Conservation (phyloP, 2,329 filamentous ascomycete genomes). For the Penicillium sp. region DNA sequence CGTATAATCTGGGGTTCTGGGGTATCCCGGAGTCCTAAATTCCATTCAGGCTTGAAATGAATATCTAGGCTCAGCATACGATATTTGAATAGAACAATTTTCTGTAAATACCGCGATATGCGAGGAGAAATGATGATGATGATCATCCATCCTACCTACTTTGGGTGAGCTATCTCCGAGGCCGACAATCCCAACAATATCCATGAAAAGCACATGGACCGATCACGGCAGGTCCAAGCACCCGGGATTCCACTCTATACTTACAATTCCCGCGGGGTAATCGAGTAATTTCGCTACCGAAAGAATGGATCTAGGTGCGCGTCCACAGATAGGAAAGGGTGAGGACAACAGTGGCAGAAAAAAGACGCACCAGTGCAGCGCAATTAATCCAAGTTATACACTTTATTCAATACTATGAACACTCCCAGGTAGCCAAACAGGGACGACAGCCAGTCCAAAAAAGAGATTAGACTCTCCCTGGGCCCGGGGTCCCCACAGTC, state of each 20-base stretch:
- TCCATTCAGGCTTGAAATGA: neutral
- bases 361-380: neutral
- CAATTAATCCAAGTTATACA: neutral
- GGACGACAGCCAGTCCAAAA: neutral
- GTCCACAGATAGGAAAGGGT: too few relatives aligned
- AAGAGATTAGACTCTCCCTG: neutral
- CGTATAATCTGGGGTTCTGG: neutral
- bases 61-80: neutral
- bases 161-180: neutral
- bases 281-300: neutral
- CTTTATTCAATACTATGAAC: neutral
- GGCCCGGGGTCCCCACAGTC: neutral
- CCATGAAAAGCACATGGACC: neutral
- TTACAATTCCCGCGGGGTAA: neutral
- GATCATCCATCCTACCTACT: neutral
- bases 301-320: too few relatives aligned
- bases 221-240: neutral
- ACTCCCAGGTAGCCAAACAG: neutral
- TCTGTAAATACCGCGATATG: neutral
- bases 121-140: neutral
- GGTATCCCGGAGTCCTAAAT: neutral
- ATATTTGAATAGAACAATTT: too few relatives aligned
- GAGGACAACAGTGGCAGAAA: neutral
- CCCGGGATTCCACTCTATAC: neutral
- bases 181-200: neutral